Base-by-base conservation (phyloP, 805 yeast species). In the Metschnikowia amazonensis region DNA sequence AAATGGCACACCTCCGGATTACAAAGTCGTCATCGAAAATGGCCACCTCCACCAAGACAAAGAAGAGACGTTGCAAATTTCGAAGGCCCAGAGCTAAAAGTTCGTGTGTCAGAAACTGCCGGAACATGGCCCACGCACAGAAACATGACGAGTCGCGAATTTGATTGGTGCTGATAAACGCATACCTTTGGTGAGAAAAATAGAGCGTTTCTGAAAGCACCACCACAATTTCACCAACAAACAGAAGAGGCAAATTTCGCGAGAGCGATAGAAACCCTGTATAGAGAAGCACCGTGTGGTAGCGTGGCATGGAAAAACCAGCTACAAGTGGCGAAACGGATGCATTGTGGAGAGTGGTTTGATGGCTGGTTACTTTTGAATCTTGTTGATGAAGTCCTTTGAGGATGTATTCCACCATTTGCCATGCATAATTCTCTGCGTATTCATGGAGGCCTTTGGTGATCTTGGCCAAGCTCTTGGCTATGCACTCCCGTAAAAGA, bases 91-190 rank as follows among this genome's bases (percentile, higher is more conserved):
- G 55, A 28, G 0, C 53, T 1, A 49, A 36, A 3, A 69, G 48
- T 7, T 56, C 57, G 0, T 42, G 30, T 0, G 50, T 47, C 35
- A 44, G 34, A 46, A 65, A 55, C 58, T 65, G 65, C 51, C 84
- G 73, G 29, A 79, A 72, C 14, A 85, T 44, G 0, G 95, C 77
- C 98, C 98, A 90, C n/a, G 80, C 65, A 0, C 86, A 79, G 57
- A 85, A 90, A 62, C 95, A 86, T 0, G 92, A 80, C 0, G 97
- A 81, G 62, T 90, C 98, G 46, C 95, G 73, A 1, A 92, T 75
- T 53, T 83, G 88, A 2, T 77, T 64, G 0, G 95, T 95, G 5
- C 77, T 60, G 0, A 80, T 66, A 18, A 69, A 66, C 0, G 81
- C 76, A 5, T 80, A 56, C 37, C 75, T 64, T 24, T 70, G 66